A percentile compares a stretch with the other conserved stretches of the same genome.
Evolutionary conservation across 495 filamentous ascomycete genomes (phyloP).

Genomic region (Sabuloglossum arenarium): DNA sequence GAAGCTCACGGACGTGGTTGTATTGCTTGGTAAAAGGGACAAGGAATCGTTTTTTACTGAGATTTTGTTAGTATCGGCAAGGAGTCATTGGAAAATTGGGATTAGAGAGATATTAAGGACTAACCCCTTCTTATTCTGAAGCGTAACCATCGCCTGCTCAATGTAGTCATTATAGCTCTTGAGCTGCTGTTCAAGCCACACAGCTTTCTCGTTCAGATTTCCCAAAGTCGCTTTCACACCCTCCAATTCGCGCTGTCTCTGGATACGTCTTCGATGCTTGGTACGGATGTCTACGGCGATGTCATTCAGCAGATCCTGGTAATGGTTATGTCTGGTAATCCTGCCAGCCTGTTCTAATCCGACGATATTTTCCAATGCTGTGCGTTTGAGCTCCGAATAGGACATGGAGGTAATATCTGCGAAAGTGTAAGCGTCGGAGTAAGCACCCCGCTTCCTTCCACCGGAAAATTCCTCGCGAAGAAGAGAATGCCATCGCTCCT

Average conservation of each 20-base stretch:
- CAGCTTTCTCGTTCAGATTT: constrained; percentile 77
- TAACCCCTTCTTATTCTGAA: constrained; percentile 86
- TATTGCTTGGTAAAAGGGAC: constrained; percentile 98
- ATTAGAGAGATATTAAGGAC: background rate
- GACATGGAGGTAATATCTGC: constrained; percentile 76
- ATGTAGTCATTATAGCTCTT: constrained; percentile 98
- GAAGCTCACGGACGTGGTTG: constrained; percentile 90
- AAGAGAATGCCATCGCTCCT: constrained; percentile 65
- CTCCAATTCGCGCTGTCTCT: constrained; percentile 77
- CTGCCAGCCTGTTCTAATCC: constrained; percentile 63
- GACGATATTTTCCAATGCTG: constrained; percentile 85
- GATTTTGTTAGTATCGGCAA: background rate
- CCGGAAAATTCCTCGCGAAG: constrained; percentile 64
- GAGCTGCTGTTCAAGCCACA: constrained; percentile 80
- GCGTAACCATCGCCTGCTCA: constrained; percentile 95
- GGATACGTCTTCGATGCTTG: constrained; percentile 79
- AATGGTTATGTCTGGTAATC: constrained; percentile 78
- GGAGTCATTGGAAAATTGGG: background rate
- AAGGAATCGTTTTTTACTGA: constrained; percentile 69
- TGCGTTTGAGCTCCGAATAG: constrained; percentile 83
- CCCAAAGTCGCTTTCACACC: constrained; percentile 64
- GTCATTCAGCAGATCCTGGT: constrained; percentile 90
- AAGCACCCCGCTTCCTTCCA: constrained; percentile 53
- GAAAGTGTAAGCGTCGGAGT: constrained; percentile 71
- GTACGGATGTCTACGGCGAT: constrained; percentile 94